These are phyloP conservation scores for Colletotrichum limetticola DNA, from an alignment of 2,329 filamentous ascomycete genomes.

Conservation along the genomic window DNA sequence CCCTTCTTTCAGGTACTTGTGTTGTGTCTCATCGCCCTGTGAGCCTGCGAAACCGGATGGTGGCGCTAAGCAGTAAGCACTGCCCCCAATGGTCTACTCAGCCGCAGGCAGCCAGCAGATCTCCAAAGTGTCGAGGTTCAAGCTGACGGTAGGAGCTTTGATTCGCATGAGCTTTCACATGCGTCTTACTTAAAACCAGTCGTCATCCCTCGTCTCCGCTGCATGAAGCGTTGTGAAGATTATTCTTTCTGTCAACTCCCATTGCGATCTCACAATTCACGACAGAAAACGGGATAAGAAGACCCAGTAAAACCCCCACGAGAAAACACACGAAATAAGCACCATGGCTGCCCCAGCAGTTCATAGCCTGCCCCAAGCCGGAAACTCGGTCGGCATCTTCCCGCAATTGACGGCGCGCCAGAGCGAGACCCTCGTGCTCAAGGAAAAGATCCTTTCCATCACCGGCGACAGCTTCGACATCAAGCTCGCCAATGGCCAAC, in stretches of 20 bases:
- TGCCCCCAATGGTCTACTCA: neutral
- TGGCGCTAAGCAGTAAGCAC: neutral
- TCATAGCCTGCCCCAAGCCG: conserved; percentile 41
- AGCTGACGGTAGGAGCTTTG: neutral
- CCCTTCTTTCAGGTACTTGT: too few relatives aligned
- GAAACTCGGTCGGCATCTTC: conserved; percentile 52
- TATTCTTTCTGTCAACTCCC: too few relatives aligned
- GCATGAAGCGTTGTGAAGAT: too few relatives aligned
- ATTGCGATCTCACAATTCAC: neutral
- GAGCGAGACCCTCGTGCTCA: conserved; percentile 64
- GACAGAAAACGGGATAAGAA: neutral
- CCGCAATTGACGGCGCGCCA: conserved; percentile 49
- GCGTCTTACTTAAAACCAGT: neutral
- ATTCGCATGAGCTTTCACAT: neutral
- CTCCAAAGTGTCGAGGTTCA: neutral
- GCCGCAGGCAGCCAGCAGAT: neutral
- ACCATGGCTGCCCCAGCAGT: neutral
- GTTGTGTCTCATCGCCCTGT: neutral
- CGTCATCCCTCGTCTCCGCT: neutral
- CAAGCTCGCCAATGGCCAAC: conserved; percentile 62
- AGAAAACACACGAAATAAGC: neutral
- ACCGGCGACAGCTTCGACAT: conserved; percentile 74
- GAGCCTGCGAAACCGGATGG: neutral
- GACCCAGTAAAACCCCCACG: neutral
- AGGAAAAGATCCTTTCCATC: conserved; percentile 70